Evolutionary conservation across 2,329 filamentous ascomycete species (phyloP), one percentile per base, ranked within the genome.

Genomic region (Lecanicillium sp.): DNA sequence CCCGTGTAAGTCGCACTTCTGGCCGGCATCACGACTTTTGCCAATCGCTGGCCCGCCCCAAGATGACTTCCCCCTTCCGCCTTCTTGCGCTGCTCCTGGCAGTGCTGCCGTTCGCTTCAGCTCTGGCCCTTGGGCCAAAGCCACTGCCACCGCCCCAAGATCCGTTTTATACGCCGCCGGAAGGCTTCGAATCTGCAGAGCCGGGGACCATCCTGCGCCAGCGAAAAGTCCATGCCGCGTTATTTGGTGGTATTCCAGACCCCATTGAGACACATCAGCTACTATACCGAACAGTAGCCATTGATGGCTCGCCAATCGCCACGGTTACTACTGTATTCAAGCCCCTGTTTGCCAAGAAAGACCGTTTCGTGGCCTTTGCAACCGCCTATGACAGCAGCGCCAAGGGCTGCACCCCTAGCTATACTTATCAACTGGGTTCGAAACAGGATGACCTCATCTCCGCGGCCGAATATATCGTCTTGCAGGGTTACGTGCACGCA

Each of bases 281-380:
- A 9, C 38, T 44, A 13, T 44, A 41, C 25, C 41, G 41, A n/a
- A 44, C 41, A 17, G 37, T 33, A 7, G 41, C 41, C 30, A 29
- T 44, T n/a, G 33, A 44, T 20, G 41, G 41, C 17, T 44, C 41
- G 2, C 5, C 41, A 10, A 44, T 44, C 11, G 41, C 41, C 17
- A 41, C 37, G n/a, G 41, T 41, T 22, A 41, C 38, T 10, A 44
- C 41, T 17, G n/a, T 44, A 29, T 44, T 44, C 27, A 37, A 35
- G 38, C 41, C 41, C 8, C n/a, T 22, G 19, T 31, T 44, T 8
- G 41, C 41, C 22, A 36, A 37, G 30, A n/a, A 15, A n/a, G 41
- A 44, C 30, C 37, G 41, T 15, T 41, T 44, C 19, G 17, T 44
- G 18, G 20, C 41, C 8, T 44, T 44, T 34, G 35, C 41, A 15